Conservation (phyloP, 805 yeast species). For the Kluyveromyces lactis region DNA sequence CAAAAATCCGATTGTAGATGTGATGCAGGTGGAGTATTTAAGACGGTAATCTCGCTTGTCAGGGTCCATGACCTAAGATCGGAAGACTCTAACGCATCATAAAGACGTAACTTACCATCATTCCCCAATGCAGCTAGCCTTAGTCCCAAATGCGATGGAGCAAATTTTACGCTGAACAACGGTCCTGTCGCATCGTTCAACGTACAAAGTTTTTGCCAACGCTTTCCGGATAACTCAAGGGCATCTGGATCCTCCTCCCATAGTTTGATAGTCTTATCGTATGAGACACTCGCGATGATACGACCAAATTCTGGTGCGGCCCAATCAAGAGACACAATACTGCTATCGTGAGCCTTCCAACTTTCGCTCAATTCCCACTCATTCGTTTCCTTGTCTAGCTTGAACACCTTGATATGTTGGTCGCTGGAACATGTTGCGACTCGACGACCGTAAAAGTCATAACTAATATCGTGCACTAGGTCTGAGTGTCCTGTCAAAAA, state of each 20-base stretch:
- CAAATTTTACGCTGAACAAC: conserved; percentile 80
- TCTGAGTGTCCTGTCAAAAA: conserved; percentile 91
- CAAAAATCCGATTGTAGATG: conserved; percentile 81
- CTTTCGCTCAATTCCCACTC: conserved; percentile 81
- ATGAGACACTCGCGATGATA: conserved; percentile 78
- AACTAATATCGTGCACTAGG: conserved; percentile 79
- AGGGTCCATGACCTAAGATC: conserved; percentile 77
- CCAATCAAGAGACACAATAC: conserved; percentile 77
- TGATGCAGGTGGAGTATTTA: conserved; percentile 65
- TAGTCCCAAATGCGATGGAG: conserved; percentile 76
- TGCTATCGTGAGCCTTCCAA: conserved; percentile 93
- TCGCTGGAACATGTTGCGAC: conserved; percentile 94
- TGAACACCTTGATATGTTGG: conserved; percentile 86
- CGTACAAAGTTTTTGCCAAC: conserved; percentile 74
- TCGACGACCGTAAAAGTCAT: conserved; percentile 87
- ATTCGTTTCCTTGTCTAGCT: conserved; percentile 54
- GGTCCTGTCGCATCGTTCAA: conserved; percentile 86
- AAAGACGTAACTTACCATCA: conserved; percentile 78
- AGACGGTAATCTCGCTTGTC: conserved; percentile 59
- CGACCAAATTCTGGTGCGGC: conserved; percentile 93
- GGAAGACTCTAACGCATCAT: conserved; percentile 86
- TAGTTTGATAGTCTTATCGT: conserved; percentile 78
- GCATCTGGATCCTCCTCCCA: conserved; percentile 90
- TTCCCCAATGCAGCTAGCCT: conserved; percentile 81
- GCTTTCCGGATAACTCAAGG: conserved; percentile 63